phyloP scores from a whole-genome alignment of 345 rosid species.

The Isatis tinctoria region DNA sequence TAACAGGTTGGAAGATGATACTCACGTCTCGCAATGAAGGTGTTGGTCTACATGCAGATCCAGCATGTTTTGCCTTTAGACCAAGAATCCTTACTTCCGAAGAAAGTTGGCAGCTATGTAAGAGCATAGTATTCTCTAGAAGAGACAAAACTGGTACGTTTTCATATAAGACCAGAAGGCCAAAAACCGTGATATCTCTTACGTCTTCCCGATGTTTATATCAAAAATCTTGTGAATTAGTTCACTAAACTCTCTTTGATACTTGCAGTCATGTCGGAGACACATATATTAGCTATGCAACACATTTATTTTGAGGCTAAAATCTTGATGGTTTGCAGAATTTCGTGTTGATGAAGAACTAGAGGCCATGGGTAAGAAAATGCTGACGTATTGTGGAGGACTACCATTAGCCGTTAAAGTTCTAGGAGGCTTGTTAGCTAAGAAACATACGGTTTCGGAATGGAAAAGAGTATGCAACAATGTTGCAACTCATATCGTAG shows the following conservation, averaged over 20 bases:
- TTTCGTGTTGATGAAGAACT: background rate
- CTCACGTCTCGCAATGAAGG: constrained; percentile 35
- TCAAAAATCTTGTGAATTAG: too few species aligned
- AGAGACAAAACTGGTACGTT: constrained; percentile 18
- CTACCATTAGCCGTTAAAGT: background rate
- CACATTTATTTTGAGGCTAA: too few species aligned
- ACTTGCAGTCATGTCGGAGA: too few species aligned
- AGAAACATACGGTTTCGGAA: background rate
- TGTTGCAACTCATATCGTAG: background rate
- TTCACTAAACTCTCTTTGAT: too few species aligned
- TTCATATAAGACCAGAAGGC: too few species aligned
- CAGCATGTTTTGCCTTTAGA: background rate
- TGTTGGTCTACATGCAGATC: constrained; percentile 22
- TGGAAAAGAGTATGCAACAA: constrained; percentile 9
- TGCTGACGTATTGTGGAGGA: background rate
- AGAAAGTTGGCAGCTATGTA: constrained; percentile 39
- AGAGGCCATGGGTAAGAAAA: background rate
- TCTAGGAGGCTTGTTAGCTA: background rate
- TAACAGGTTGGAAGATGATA: constrained; percentile 31
- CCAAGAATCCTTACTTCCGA: background rate
- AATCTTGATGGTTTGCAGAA: background rate
- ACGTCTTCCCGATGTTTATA: too few species aligned
- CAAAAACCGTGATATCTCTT: too few species aligned
- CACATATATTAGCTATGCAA: too few species aligned
- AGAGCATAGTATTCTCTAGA: constrained; percentile 23